A percentile compares a stretch with the other conserved stretches of the same genome.
phyloP scores from a whole-genome alignment of 257 asterid species.

The Anisodus acutangulus region DNA sequence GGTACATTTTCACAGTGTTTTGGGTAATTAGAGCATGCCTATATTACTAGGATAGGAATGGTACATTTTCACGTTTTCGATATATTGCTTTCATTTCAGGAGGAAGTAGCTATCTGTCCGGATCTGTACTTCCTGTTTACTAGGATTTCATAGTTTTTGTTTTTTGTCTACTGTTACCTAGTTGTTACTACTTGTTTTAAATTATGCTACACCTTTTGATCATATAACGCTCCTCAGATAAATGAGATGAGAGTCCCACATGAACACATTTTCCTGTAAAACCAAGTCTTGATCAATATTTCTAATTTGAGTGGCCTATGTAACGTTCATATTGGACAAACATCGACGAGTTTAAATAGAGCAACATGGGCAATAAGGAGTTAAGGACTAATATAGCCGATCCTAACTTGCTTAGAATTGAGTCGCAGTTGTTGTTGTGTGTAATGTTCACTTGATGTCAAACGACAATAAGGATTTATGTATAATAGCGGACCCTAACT shows the following conservation, averaged over 20 bases:
- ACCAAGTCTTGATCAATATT: neutral
- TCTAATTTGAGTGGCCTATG: neutral
- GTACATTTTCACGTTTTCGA: neutral
- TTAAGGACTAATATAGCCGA: neutral
- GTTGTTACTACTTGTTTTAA: neutral
- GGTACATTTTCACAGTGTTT: constrained; percentile 4
- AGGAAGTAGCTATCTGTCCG: constrained; percentile 1
- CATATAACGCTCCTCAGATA: neutral
- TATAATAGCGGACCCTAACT: too few relatives aligned
- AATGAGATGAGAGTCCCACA: neutral
- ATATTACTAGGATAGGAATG: too few relatives aligned
- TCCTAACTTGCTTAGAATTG: neutral
- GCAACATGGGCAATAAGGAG: too few relatives aligned
- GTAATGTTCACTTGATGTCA: too few relatives aligned
- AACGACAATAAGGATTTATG: too few relatives aligned
- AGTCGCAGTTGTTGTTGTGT: neutral
- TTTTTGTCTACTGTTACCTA: neutral
- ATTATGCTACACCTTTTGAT: neutral
- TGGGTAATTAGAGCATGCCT: neutral
- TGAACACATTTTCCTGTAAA: neutral
- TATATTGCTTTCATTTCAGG: constrained; percentile 21
- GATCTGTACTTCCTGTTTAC: neutral
- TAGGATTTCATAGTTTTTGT: neutral
- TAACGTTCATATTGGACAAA: neutral
- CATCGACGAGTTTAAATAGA: too few relatives aligned